These are phyloP conservation scores for Mycena amicta DNA, from an alignment of 768 basidiomycete genomes.

Conservation along the genomic window DNA sequence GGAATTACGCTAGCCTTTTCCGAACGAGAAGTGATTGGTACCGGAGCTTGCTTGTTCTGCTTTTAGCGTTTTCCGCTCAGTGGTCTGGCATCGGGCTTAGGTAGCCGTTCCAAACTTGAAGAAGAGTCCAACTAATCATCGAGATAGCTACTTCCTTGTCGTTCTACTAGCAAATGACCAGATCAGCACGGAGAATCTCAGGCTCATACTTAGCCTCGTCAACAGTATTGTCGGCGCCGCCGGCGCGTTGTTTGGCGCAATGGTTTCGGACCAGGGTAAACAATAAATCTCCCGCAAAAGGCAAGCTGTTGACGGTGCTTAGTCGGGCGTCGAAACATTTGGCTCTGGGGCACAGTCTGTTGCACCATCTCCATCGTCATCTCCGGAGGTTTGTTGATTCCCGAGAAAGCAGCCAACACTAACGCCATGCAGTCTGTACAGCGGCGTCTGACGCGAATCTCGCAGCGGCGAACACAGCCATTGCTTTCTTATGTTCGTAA, in stretches of 20 bases:
- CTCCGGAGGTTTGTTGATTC: slow-evolving; percentile 35
- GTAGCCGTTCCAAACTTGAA: slow-evolving; percentile 32
- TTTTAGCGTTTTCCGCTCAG: slow-evolving; percentile 61
- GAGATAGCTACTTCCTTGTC: slow-evolving; percentile 45
- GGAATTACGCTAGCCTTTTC: slow-evolving; percentile 55
- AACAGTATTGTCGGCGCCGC: slow-evolving; percentile 43
- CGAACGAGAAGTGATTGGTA: slow-evolving; percentile 49
- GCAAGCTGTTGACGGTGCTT: background rate
- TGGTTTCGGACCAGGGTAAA: slow-evolving; percentile 43
- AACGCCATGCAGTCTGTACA: slow-evolving; percentile 34
- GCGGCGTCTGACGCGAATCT: slow-evolving; percentile 44
- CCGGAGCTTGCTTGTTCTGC: slow-evolving; percentile 48
- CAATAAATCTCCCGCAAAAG: too few relatives aligned
- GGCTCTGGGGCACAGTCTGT: slow-evolving; percentile 50
- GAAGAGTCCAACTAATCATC: too few relatives aligned
- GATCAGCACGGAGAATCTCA: slow-evolving; percentile 38
- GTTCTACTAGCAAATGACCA: slow-evolving; percentile 44
- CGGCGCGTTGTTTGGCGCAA: slow-evolving; percentile 45
- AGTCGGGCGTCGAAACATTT: slow-evolving; percentile 48
- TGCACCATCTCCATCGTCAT: slow-evolving; percentile 42
- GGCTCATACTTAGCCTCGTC: slow-evolving; percentile 45
- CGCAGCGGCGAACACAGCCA: slow-evolving; percentile 44
- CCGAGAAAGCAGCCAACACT: background rate
- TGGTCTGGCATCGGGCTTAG: slow-evolving; percentile 60
- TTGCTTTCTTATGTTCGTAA: slow-evolving; percentile 50